Conservation (phyloP, 2,329 filamentous ascomycete species). For the Penicillium sp. region DNA sequence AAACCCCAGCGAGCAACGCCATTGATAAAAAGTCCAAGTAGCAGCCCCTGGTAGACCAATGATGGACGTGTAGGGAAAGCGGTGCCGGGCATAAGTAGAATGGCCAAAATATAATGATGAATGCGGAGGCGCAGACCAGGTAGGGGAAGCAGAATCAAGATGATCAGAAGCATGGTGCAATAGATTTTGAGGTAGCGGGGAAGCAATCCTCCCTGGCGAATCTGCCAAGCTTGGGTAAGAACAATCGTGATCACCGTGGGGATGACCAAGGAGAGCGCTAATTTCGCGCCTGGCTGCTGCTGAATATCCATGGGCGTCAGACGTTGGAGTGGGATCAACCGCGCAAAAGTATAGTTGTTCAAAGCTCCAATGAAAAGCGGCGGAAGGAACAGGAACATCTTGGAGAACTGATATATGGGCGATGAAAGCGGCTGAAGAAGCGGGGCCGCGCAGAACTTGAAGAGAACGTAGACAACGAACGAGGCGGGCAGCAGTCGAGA, state of each 20-base stretch:
- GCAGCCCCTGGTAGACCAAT: conserved; percentile 79
- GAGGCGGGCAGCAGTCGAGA: conserved; percentile 80
- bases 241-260: conserved; percentile 63
- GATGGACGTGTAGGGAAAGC: conserved; percentile 80
- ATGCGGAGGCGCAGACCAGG: conserved; percentile 79
- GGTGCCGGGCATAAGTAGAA: conserved; percentile 82
- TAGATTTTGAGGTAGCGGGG: conserved; percentile 74
- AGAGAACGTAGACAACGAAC: conserved; percentile 83
- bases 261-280: conserved; percentile 74
- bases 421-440: conserved; percentile 64
- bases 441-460: conserved; percentile 71
- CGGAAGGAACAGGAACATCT: conserved; percentile 83
- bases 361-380: conserved; percentile 85
- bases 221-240: conserved; percentile 72
- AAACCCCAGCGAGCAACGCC: conserved; percentile 93
- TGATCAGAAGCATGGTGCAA: conserved; percentile 58
- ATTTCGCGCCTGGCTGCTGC: conserved; percentile 81
- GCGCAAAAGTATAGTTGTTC: conserved; percentile 89
- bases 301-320: conserved; percentile 85
- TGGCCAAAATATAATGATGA: conserved; percentile 88
- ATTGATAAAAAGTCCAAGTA: conserved; percentile 89
- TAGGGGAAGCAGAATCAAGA: conserved; percentile 65
- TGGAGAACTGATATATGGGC: conserved; percentile 65
- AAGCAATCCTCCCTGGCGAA: conserved; percentile 78
- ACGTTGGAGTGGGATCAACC: conserved; percentile 82